These are phyloP conservation scores for Penicillium freii DNA, from an alignment of 2,329 filamentous ascomycete genomes.

Conservation along the genomic window DNA sequence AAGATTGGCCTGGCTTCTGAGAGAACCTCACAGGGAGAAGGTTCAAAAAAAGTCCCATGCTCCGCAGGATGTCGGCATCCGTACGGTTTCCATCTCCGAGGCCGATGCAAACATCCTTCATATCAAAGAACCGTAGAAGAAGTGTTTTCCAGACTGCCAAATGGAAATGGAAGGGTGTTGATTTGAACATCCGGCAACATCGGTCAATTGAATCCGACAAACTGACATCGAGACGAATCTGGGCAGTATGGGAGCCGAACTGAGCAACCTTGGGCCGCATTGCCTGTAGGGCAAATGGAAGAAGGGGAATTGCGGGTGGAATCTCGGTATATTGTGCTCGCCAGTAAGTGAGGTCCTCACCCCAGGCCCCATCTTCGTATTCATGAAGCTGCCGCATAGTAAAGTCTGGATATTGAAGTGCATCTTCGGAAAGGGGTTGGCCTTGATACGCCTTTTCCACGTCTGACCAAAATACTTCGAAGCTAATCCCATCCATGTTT, in stretches of 20 bases:
- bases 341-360: constrained; percentile 25
- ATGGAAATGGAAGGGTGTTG: constrained; percentile 50
- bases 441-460: constrained; percentile 46
- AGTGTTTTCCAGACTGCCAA: constrained; percentile 44
- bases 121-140: constrained; percentile 35
- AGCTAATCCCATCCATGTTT: constrained; percentile 50
- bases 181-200: constrained; percentile 23
- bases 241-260: constrained; percentile 12
- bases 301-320: constrained; percentile 13
- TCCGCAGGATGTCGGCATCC: constrained; percentile 33
- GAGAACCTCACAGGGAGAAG: constrained; percentile 48
- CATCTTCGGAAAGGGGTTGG: constrained; percentile 16
- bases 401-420: constrained; percentile 40
- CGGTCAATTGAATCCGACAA: constrained; percentile 13
- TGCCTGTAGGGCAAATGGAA: constrained; percentile 15
- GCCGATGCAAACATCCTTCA: constrained; percentile 48
- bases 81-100: constrained; percentile 47
- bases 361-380: constrained; percentile 28
- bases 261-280: constrained; percentile 10
- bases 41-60: constrained; percentile 51
- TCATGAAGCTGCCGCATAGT: constrained; percentile 32
- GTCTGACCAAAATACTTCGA: constrained; percentile 46
- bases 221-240: constrained; percentile 5
- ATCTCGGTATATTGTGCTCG: constrained; percentile 10
- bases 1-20: constrained; percentile 21